phyloP scores from a whole-genome alignment of 176 grass and related monocot genomes.

The Phoenix roebelenii region DNA sequence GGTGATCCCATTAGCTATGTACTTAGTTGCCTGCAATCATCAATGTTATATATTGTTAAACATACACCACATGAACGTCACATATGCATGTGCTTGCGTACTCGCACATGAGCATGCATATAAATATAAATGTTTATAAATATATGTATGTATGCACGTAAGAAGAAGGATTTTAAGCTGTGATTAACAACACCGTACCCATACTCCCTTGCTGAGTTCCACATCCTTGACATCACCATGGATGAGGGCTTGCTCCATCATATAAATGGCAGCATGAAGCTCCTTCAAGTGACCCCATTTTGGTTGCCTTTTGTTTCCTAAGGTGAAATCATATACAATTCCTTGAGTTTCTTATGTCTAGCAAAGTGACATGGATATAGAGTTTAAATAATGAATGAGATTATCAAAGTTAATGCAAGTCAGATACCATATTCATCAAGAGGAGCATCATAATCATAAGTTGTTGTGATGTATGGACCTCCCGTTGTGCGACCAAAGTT shows the following conservation, averaged over 20 bases:
- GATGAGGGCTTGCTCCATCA: slow-evolving; percentile 48
- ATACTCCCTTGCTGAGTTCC: slow-evolving; percentile 16
- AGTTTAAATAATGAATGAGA: no score
- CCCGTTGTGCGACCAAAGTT: slow-evolving; percentile 60
- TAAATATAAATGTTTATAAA: no score
- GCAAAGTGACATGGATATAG: no score
- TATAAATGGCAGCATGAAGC: slow-evolving; percentile 44
- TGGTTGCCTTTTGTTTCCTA: slow-evolving; percentile 60
- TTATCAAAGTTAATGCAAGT: no score
- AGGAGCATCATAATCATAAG: slow-evolving; percentile 86
- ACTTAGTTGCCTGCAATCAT: slow-evolving; percentile 44
- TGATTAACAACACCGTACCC: slow-evolving; percentile 9
- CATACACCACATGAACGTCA: no score
- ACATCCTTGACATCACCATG: slow-evolving; percentile 35
- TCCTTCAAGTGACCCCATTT: slow-evolving; percentile 82
- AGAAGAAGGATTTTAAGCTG: background rate
- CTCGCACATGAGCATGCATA: no score
- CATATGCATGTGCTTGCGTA: no score
- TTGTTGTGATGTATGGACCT: slow-evolving; percentile 67
- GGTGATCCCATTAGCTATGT: slow-evolving; percentile 5
- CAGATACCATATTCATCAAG: slow-evolving; percentile 66
- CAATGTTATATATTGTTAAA: background rate
- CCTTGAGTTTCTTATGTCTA: background rate
- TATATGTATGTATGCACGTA: no score
- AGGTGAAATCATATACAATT: background rate